Conservation (phyloP, 257 asterid species). For the Verbena officinalis region DNA sequence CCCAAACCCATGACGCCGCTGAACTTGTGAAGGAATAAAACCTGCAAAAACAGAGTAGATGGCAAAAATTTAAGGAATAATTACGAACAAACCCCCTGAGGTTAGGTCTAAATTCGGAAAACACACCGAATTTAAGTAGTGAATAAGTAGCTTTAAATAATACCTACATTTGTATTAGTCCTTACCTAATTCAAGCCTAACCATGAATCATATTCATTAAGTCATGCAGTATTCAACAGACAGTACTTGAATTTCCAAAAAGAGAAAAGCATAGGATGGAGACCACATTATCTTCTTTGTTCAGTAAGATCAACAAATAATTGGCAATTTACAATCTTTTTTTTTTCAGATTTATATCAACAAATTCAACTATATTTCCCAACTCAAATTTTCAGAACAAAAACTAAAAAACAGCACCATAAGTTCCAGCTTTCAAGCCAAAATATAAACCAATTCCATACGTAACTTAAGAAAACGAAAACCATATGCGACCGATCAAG, state of each 20-base stretch:
- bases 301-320: no score
- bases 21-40: constrained; percentile 65
- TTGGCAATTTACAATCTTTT: no score
- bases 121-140: background rate
- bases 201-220: background rate
- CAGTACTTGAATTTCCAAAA: no score
- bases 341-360: no score
- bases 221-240: background rate
- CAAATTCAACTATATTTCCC: background rate
- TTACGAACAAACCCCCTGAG: no score
- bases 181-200: background rate
- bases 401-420: no score
- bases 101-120: no score
- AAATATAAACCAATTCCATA: no score
- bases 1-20: constrained; percentile 55
- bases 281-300: no score
- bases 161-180: background rate
- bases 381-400: background rate
- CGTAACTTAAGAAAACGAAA: background rate
- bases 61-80: background rate
- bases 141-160: background rate
- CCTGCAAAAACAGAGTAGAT: constrained; percentile 40
- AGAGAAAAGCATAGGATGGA: no score
- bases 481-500: background rate
- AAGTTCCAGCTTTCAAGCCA: no score